phyloP scores from a whole-genome alignment of 768 basidiomycete species.

The Daedaleopsis nitida region DNA sequence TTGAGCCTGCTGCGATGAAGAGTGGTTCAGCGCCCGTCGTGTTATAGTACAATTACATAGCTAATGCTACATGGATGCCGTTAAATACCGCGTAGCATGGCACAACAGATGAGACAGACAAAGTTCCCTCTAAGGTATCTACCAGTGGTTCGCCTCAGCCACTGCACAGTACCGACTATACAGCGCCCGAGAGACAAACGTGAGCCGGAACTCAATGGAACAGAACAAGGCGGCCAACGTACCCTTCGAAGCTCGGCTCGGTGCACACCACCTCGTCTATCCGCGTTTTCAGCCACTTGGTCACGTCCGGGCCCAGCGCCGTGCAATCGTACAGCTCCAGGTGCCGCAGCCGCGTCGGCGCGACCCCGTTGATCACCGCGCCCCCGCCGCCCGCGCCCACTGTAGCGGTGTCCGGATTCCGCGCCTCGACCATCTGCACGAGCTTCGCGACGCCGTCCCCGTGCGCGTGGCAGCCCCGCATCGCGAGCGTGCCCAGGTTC shows the following conservation, averaged over 20 bases:
- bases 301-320: constrained; percentile 65
- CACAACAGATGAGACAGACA: background rate
- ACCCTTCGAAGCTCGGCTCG: constrained; percentile 56
- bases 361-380: constrained; percentile 44
- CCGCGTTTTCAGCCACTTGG: constrained; percentile 64
- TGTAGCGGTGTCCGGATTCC: constrained; percentile 55
- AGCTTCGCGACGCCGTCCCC: constrained; percentile 67
- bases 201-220: constrained; percentile 7
- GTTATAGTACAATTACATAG: constrained; percentile 1
- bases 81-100: constrained; percentile 3
- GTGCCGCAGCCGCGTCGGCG: constrained; percentile 53
- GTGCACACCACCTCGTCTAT: constrained; percentile 64
- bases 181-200: background rate
- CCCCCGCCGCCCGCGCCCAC: constrained; percentile 13
- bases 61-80: constrained; percentile 7
- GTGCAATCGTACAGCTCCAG: constrained; percentile 72
- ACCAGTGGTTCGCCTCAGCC: constrained; percentile 12
- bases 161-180: background rate
- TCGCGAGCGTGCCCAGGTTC: constrained; percentile 54
- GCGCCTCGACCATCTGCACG: constrained; percentile 69
- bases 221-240: constrained; percentile 20
- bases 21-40: too few species aligned
- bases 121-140: background rate
- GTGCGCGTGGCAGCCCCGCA: constrained; percentile 68
- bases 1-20: background rate